Base-by-base conservation (phyloP, 768 basidiomycete species). In the Tricholoma hemisulphureum region DNA sequence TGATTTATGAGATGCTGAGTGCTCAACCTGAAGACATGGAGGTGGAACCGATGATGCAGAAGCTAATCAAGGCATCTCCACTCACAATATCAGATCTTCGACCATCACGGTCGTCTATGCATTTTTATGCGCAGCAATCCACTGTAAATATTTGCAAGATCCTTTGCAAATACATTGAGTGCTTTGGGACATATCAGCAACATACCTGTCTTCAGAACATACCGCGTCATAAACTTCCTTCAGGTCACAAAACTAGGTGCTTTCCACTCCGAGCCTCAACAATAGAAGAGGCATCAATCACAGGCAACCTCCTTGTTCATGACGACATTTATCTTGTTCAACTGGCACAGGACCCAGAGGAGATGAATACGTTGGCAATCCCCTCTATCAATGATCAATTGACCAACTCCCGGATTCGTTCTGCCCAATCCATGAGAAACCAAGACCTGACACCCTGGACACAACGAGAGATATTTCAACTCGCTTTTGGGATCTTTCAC, bases 401-500 rank as follows among this genome's bases (percentile, higher is more conserved):
- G 1, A 72, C 71, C 10, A 69, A 70, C 59, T 53, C 67, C 0
- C 60, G 63, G 0, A 72, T 65, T 29, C 64, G 65, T 16, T 57
- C 58, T 26, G 55, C 48, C 10, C 65, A 72, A 31, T 41, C 31
- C 0, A 10, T 63, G 9, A 63, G 62, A 0, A 21, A 16, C 0
- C 50, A 57, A 23, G 66, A 73, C 24, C 20, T 63, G 1, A 67
- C 60, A 34, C 29, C 67, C 1, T 74, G 68, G 61, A 56, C 60
- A 13, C 63, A 62, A 10, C 61, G 61, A 4, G 58, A 69, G 43
- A 34, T 63, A 13, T 64, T 70, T 24, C 65, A 67, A 26, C 61
- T 71, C 8, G 69, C 61, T 0, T 64, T 69, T 34, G 70, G 74
- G 0, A 57, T 71, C 0, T 77, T 77, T 51, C 74, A 77, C 53